These are phyloP conservation scores for Coprinopsis sp. DNA, from an alignment of 768 basidiomycete genomes.

Conservation along the genomic window DNA sequence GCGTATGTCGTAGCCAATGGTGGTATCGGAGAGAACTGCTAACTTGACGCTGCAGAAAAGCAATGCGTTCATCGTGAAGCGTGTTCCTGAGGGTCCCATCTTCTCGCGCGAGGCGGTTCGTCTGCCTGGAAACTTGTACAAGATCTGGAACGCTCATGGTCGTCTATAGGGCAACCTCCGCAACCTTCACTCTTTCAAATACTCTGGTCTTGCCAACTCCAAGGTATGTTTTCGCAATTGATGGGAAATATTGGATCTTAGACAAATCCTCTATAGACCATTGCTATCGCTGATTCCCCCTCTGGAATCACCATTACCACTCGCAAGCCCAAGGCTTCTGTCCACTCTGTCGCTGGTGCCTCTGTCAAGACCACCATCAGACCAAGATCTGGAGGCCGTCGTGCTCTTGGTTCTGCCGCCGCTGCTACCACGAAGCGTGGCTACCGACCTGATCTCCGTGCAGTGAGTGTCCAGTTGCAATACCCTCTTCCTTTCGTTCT, in stretches of 20 bases:
- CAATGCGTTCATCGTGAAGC: slow-evolving; percentile 86
- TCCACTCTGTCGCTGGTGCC: slow-evolving; percentile 44
- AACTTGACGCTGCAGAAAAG: slow-evolving; percentile 46
- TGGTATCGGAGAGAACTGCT: slow-evolving; percentile 3
- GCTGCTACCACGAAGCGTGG: slow-evolving; percentile 55
- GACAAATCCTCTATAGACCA: slow-evolving; percentile 40
- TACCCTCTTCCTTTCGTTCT: slow-evolving; percentile 11
- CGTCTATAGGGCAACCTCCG: slow-evolving; percentile 72
- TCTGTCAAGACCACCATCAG: slow-evolving; percentile 52
- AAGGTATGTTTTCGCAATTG: slow-evolving; percentile 46
- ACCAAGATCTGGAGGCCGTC: slow-evolving; percentile 65
- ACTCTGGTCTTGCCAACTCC: slow-evolving; percentile 81
- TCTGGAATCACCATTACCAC: slow-evolving; percentile 57
- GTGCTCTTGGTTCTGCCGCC: slow-evolving; percentile 62
- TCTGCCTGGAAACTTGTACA: slow-evolving; percentile 15
- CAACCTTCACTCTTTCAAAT: slow-evolving; percentile 89
- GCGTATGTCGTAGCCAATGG: slow-evolving; percentile 45
- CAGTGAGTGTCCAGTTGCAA: slow-evolving; percentile 43
- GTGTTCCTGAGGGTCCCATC: slow-evolving; percentile 61
- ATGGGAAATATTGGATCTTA: slow-evolving; percentile 2
- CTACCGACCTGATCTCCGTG: slow-evolving; percentile 75
- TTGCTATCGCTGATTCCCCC: slow-evolving; percentile 55
- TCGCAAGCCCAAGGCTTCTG: slow-evolving; percentile 58
- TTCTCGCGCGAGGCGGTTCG: slow-evolving; percentile 84
- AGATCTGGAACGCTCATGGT: slow-evolving; percentile 12